These are phyloP conservation scores for Schizochytrium sp. DNA, from an alignment of 108 stramenopile species.

Conservation along the genomic window DNA sequence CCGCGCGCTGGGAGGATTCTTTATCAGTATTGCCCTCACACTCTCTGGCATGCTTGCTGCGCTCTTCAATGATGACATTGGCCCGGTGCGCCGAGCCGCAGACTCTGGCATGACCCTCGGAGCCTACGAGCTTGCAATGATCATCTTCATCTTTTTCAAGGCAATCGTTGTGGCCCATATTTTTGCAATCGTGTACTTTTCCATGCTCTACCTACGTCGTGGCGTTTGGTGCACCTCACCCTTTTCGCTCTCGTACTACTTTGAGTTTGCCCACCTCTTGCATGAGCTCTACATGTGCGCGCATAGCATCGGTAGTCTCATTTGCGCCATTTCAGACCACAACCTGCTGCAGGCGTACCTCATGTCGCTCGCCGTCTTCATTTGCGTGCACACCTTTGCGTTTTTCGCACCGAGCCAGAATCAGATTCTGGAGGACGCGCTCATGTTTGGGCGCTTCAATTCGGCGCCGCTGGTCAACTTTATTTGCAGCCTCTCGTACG, in stretches of 20 bases:
- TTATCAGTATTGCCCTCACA: background rate
- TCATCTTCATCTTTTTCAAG: background rate
- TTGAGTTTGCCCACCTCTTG: constrained; percentile 3
- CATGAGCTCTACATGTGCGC: background rate
- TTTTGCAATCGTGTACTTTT: background rate
- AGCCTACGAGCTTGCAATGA: background rate
- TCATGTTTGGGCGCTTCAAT: background rate
- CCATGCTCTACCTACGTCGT: background rate
- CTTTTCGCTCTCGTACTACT: background rate
- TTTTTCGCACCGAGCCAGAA: constrained; percentile 11
- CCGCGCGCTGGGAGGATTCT: background rate
- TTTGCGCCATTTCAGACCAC: constrained; percentile 3
- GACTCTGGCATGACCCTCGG: background rate
- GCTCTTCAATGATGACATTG: background rate
- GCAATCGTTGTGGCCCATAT: background rate
- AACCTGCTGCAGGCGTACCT: background rate
- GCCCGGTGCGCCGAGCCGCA: background rate
- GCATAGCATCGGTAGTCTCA: background rate
- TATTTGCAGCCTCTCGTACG: background rate
- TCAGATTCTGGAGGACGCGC: background rate
- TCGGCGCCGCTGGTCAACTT: background rate
- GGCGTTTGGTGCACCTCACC: background rate
- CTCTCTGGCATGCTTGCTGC: background rate
- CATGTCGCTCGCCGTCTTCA: background rate
- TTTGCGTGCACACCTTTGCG: background rate